Evolutionary conservation across 2,329 filamentous ascomycete genomes (phyloP).

Genomic region (Phaeosphaeria sp.): DNA sequence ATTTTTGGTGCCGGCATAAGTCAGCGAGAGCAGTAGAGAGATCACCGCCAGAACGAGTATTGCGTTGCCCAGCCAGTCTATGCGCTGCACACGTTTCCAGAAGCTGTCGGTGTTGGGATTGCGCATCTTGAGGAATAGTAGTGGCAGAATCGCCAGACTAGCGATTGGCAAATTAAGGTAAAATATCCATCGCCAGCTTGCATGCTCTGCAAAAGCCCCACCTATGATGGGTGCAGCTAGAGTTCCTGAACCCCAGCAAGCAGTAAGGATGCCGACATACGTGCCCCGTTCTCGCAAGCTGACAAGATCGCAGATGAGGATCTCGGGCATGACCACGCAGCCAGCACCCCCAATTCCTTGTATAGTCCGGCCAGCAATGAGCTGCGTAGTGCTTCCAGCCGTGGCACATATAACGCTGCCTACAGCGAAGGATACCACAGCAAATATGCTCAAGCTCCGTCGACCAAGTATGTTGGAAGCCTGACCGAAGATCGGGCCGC

Average conservation of each 20-base stretch:
- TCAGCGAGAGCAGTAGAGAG: not conserved
- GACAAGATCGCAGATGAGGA: conserved; percentile 56
- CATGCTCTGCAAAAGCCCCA: not conserved
- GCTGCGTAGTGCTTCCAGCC: not conserved
- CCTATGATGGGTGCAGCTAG: not conserved
- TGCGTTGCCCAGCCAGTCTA: not conserved
- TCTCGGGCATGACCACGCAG: conserved; percentile 45
- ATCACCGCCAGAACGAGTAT: not conserved
- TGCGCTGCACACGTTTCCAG: not conserved
- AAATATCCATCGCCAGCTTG: not conserved
- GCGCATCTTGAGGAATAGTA: not conserved
- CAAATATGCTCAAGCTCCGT: not conserved
- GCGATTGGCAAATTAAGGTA: not conserved
- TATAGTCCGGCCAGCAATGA: conserved; percentile 47
- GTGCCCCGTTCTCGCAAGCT: conserved; percentile 51
- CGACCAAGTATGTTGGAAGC: not conserved
- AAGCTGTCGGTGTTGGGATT: not conserved
- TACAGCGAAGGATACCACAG: not conserved
- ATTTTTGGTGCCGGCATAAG: not conserved
- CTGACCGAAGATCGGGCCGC: not conserved
- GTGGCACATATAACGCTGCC: not conserved
- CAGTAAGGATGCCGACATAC: not conserved
- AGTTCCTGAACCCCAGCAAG: not conserved
- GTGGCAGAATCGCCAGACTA: not conserved
- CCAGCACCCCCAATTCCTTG: conserved; percentile 58